These are phyloP conservation scores for Neonectria faginata DNA, from an alignment of 2,329 filamentous ascomycete genomes.

Conservation along the genomic window DNA sequence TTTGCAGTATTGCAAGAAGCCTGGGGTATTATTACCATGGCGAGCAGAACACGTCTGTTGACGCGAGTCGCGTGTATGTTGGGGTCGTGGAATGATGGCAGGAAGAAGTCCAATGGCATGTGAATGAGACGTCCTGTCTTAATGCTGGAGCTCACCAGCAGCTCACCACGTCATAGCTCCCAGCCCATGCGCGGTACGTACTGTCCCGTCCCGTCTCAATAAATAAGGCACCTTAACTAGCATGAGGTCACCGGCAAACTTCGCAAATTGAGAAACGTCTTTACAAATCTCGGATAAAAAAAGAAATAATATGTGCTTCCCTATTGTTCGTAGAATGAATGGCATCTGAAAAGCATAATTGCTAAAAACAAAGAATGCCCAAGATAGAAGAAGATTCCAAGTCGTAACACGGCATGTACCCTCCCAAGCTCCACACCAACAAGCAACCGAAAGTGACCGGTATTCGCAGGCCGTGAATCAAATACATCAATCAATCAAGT, in stretches of 20 bases:
- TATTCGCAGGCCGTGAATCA: conserved; percentile 32
- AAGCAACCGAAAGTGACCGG: conserved; percentile 28
- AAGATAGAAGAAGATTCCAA: conserved; percentile 16
- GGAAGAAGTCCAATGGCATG: conserved; percentile 35
- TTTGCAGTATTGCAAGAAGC: not conserved
- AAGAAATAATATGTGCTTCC: conserved; percentile 11
- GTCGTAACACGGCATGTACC: conserved; percentile 31
- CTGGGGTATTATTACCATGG: conserved; percentile 34
- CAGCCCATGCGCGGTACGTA: conserved; percentile 33
- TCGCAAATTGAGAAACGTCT: not conserved
- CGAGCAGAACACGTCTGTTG: conserved; percentile 22
- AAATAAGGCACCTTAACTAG: too few species aligned
- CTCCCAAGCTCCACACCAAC: conserved; percentile 32
- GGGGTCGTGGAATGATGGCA: conserved; percentile 24
- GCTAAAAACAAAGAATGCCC: conserved; percentile 24
- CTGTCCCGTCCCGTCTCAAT: not conserved
- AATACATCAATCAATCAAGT: conserved; percentile 26
- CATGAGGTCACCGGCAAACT: too few species aligned
- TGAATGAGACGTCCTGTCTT: conserved; percentile 30
- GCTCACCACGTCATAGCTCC: conserved; percentile 41
- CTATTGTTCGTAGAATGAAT: conserved; percentile 30
- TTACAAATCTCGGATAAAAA: not conserved
- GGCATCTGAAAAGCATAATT: conserved; percentile 37
- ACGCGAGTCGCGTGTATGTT: conserved; percentile 22
- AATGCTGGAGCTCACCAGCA: conserved; percentile 26